Evolutionary conservation across 192 early-diverging fungal species (phyloP).

Genomic region (Bifiguratus adelaidae): DNA sequence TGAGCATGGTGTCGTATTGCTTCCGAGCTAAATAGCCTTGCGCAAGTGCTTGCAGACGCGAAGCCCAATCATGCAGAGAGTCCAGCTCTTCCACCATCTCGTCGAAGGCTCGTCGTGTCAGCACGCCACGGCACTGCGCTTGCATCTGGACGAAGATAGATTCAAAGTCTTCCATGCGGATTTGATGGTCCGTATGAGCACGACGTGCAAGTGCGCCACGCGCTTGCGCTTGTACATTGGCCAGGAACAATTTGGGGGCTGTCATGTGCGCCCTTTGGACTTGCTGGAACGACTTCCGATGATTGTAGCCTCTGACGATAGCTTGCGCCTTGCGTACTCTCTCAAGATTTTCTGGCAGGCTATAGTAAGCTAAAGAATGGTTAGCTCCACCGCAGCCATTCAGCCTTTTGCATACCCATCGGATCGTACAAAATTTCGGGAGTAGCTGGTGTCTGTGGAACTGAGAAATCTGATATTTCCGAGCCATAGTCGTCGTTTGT

Average conservation of each 20-base stretch:
- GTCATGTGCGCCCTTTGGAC: constrained; percentile 4
- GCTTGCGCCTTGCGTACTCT: not conserved
- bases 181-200: constrained; percentile 34
- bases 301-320: not conserved
- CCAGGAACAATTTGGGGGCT: constrained; percentile 1
- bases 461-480: too few species aligned
- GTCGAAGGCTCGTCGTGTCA: constrained; percentile 9
- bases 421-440: constrained; percentile 9
- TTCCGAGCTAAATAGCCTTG: too few species aligned
- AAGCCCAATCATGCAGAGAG: not conserved
- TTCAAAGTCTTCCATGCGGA: constrained; percentile 35
- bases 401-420: not conserved
- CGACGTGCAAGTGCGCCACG: constrained; percentile 45
- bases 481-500: too few species aligned
- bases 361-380: not conserved
- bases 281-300: constrained; percentile 1
- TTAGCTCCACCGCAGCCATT: not conserved
- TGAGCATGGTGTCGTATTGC: too few species aligned
- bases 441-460: constrained; percentile 26
- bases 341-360: not conserved
- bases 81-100: not conserved
- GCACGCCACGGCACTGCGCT: constrained; percentile 19
- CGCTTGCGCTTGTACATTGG: constrained; percentile 38
- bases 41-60: too few species aligned
- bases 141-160: constrained; percentile 13